Percentiles rank a stretch among this genome's conserved stretches.
These are phyloP conservation scores for Candida smagusa DNA, from an alignment of 1,139 yeast species.

Conservation along the genomic window DNA sequence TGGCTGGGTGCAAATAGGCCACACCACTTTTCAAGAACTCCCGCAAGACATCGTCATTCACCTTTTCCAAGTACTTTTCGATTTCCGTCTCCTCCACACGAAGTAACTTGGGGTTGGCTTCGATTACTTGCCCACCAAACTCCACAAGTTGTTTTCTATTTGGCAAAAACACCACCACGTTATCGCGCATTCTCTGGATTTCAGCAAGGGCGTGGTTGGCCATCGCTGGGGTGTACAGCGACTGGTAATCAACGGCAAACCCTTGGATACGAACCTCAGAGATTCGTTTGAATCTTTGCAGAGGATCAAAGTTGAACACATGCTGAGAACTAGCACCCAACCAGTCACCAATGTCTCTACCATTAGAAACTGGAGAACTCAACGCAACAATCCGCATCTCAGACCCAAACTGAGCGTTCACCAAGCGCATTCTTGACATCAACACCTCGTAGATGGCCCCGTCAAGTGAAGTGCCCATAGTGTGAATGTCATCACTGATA, in stretches of 20 bases:
- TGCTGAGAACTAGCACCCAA: slow-evolving; percentile 61
- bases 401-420: slow-evolving; percentile 59
- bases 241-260: slow-evolving; percentile 34
- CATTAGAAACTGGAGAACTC: slow-evolving; percentile 68
- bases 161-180: slow-evolving; percentile 1
- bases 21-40: slow-evolving; percentile 58
- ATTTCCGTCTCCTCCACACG: slow-evolving; percentile 33
- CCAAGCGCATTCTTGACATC: slow-evolving; percentile 68
- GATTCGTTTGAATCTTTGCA: slow-evolving; percentile 53
- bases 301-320: slow-evolving; percentile 68
- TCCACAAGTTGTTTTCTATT: slow-evolving; percentile 4
- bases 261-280: slow-evolving; percentile 59
- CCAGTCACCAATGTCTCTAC: slow-evolving; percentile 83
- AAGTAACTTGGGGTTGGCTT: slow-evolving; percentile 8
- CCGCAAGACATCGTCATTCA: slow-evolving; percentile 47
- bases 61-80: slow-evolving; percentile 35
- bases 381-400: slow-evolving; percentile 62
- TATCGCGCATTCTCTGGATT: not conserved
- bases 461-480: slow-evolving; percentile 51
- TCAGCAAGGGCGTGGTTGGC: slow-evolving; percentile 19
- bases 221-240: slow-evolving; percentile 48
- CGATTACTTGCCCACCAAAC: slow-evolving; percentile 2
- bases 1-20: slow-evolving; percentile 59
- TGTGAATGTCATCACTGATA: slow-evolving; percentile 76
- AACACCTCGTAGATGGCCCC: slow-evolving; percentile 70